Base-by-base conservation (phyloP, 352 stramenopile genomes). In the Phytopythium chamaehyphon region DNA sequence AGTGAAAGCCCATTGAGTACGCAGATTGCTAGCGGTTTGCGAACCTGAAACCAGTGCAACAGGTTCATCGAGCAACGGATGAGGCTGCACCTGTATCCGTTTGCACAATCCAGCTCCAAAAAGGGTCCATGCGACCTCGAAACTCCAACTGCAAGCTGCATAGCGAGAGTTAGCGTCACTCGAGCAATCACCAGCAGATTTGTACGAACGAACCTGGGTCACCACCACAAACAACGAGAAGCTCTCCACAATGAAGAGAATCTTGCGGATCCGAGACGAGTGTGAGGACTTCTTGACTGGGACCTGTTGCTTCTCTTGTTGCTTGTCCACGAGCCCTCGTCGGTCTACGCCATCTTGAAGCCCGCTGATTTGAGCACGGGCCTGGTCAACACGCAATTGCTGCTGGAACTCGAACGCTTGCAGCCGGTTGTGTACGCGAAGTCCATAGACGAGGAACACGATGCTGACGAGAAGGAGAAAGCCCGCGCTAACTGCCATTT, bases 381-480 rank as follows among this genome's bases (percentile, higher is more conserved):
- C 42, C 22, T 28, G 28, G 23, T 48, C 23, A 3, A 48, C 15
- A 1, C 23, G 7, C 16, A n/a, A 24, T 18, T 40, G n/a, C 8
- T 63, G 24, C 15, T 63, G 52, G 4, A 39, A 53, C 31, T 70
- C 62, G 22, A 63, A 70, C 21, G 54, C 45, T n/a, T 62, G 50
- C 39, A 71, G 19, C 1, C 59, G 54, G 7, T 46, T 21, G 24
- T 61, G 39, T 33, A 71, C 59, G 16, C 62, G 62, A 6, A 71
- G 47, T 2, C 62, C 62, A 31, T 68, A 71, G 37, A 71, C 38
- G n/a, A 71, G 38, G 43, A 71, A 71, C 9, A 47, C 43, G 26
- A 58, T 22, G 6, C 54, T 54, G n/a, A 71, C 59, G 24, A 68
- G 31, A 9, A 52, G 54, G 24, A 71, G 18, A 9, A 71, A 31